A percentile compares a stretch with the other conserved stretches of the same genome.
These are phyloP conservation scores for Filobasidium uniguttulatum DNA, from an alignment of 1,284 basidiomycete genomes.

Conservation along the genomic window DNA sequence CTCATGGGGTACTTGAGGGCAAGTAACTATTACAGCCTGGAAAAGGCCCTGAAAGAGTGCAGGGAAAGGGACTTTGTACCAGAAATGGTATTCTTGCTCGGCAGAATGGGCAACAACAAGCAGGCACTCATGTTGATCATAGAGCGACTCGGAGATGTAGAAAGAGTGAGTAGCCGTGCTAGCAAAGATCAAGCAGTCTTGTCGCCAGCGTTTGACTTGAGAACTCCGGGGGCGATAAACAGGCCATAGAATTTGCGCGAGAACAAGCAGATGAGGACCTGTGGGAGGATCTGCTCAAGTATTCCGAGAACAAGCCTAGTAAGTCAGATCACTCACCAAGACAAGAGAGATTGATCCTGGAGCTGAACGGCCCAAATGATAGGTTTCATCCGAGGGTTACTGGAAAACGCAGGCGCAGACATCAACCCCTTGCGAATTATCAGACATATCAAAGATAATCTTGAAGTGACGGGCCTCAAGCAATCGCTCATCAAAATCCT, in stretches of 20 bases:
- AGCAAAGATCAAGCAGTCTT: not conserved
- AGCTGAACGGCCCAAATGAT: constrained; percentile 1
- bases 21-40: constrained; percentile 82
- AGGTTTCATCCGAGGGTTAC: constrained; percentile 86
- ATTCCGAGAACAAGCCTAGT: constrained; percentile 87
- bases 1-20: constrained; percentile 84
- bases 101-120: constrained; percentile 95
- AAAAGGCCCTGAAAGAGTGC: constrained; percentile 80
- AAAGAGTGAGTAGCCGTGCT: constrained; percentile 47
- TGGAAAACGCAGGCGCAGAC: constrained; percentile 92
- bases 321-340: constrained; percentile 19
- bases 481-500: constrained; percentile 90
- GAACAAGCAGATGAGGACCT: constrained; percentile 94
- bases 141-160: constrained; percentile 82
- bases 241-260: constrained; percentile 97
- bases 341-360: not conserved
- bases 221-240: not conserved
- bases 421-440: constrained; percentile 93
- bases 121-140: constrained; percentile 89
- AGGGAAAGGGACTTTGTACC: constrained; percentile 71
- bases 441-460: constrained; percentile 81
- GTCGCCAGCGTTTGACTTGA: constrained; percentile 6
- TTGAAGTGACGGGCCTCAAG: constrained; percentile 90
- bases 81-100: constrained; percentile 96
- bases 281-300: constrained; percentile 90